Evolutionary conservation across 73 alveolate genomes (phyloP), one percentile per base, ranked within the genome.

Genomic region (Stentor roeselii): DNA sequence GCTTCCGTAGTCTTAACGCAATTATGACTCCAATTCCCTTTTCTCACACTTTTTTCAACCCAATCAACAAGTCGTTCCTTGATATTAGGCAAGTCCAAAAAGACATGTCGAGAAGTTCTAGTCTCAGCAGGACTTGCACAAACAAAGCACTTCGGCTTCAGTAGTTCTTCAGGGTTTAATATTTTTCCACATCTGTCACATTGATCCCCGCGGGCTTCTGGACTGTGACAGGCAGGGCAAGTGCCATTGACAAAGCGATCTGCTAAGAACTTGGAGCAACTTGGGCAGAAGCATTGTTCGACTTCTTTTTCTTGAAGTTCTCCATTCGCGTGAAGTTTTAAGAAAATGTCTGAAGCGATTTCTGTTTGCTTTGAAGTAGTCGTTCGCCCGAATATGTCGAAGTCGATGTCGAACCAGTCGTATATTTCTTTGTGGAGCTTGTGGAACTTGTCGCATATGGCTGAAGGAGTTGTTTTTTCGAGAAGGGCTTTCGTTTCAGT

Each of bases 321-420:
- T 39, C 91, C 95, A 85, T 96, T 93, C 58, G 92, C 89, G 60
- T 94, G 93, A 34, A 96, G 89, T 58, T 90, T 94, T 39, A 89
- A 78, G 92, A 97, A 97, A 75, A 96, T 96, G 60, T 90, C 98
- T 91, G 95, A 93, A 39, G 99, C 89, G 35, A 97, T 97, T 58
- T 91, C 92, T 39, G 99, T 93, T 50, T 97, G 98, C 84, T 86
- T 75, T n/a, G 61, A 88, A 75, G 98, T 92, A 34, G 99, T 87
- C 3, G 99, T 97, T 87, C 99, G 88, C 3, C 99, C 99, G 77
- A 97, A 97, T 78, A 78, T 84, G 83, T 97, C 99, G 85, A 97
- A 97, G 86, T 97, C 99, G 59, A 94, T 90, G 85, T 97, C 99
- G 78, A 97, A 97, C 99, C 99, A 97, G 6, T 97, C 98, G 91